These are phyloP conservation scores for Zygoascus tannicola DNA, from an alignment of 805 yeast genomes.

Conservation along the genomic window DNA sequence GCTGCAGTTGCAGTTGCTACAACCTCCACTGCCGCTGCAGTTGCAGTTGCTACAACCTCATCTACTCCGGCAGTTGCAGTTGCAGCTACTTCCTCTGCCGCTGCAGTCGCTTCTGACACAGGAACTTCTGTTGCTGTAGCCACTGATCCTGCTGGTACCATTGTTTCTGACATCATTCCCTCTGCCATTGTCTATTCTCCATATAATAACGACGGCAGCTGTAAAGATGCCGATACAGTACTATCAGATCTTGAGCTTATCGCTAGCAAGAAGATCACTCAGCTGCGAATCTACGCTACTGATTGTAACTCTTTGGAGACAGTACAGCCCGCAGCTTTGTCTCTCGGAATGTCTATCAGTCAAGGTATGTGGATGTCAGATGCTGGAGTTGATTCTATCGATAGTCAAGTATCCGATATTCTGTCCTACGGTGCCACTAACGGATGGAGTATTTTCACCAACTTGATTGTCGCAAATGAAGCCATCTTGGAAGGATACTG, in stretches of 20 bases:
- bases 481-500: conserved; percentile 60
- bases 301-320: conserved; percentile 68
- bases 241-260: conserved; percentile 50
- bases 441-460: conserved; percentile 69
- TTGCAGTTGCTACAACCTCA: conserved; percentile 15
- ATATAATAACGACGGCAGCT: conserved; percentile 54
- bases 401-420: conserved; percentile 44
- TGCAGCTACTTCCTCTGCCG: conserved; percentile 10
- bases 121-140: conserved; percentile 12
- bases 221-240: conserved; percentile 53
- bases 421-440: conserved; percentile 42
- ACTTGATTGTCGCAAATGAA: conserved; percentile 81
- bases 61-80: conserved; percentile 6
- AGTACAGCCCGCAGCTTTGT: conserved; percentile 49
- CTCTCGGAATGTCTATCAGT: conserved; percentile 60
- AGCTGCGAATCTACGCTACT: conserved; percentile 74
- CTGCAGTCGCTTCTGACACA: conserved; percentile 13
- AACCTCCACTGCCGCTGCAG: conserved; percentile 19
- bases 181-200: conserved; percentile 40
- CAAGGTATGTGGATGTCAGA: conserved; percentile 79
- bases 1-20: conserved; percentile 23
- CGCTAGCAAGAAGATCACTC: conserved; percentile 48
- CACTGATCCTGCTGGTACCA: conserved; percentile 16
- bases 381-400: conserved; percentile 62
- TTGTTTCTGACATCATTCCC: conserved; percentile 20